Evolutionary conservation across 768 basidiomycete species (phyloP).

Genomic region (Collybia sordida): DNA sequence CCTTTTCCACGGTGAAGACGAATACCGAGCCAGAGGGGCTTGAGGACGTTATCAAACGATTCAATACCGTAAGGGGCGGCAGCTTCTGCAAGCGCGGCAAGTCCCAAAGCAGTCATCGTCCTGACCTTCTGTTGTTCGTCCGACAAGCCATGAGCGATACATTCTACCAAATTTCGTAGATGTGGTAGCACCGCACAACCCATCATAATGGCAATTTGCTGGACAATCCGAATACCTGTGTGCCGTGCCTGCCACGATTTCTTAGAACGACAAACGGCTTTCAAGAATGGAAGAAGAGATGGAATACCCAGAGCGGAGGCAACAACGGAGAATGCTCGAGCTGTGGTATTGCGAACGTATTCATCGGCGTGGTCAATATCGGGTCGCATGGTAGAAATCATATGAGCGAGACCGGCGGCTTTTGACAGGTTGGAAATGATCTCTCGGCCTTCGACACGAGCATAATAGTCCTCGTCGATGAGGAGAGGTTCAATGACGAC

Average conservation of each 20-base stretch:
- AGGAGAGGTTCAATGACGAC: conserved; percentile 99
- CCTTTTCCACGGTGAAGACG: conserved; percentile 94
- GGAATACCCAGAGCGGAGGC: conserved; percentile 98
- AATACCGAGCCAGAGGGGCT: conserved; percentile 92
- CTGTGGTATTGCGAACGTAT: conserved; percentile 98
- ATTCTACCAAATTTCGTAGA: conserved; percentile 93
- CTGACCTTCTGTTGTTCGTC: conserved; percentile 97
- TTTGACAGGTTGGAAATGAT: conserved; percentile 99
- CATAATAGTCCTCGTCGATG: conserved; percentile 97
- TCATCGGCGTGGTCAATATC: conserved; percentile 99
- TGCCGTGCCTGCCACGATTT: conserved; percentile 99
- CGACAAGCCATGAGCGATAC: conserved; percentile 88
- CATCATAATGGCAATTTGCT: conserved; percentile 99
- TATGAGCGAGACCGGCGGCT: conserved; percentile 97
- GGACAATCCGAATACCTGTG: conserved; percentile 98
- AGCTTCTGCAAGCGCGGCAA: conserved; percentile 95
- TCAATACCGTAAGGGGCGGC: conserved; percentile 99
- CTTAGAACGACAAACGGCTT: conserved; percentile 97
- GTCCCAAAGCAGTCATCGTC: conserved; percentile 90
- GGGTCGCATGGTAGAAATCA: conserved; percentile 99
- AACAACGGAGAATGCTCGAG: conserved; percentile 97
- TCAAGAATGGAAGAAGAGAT: conserved; percentile 94
- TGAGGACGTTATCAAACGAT: conserved; percentile 96
- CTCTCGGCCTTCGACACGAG: conserved; percentile 97
- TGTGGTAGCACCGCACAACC: conserved; percentile 98